Base-by-base conservation (phyloP, 2,329 filamentous ascomycete species). In the Pseudogymnoascus sp. region DNA sequence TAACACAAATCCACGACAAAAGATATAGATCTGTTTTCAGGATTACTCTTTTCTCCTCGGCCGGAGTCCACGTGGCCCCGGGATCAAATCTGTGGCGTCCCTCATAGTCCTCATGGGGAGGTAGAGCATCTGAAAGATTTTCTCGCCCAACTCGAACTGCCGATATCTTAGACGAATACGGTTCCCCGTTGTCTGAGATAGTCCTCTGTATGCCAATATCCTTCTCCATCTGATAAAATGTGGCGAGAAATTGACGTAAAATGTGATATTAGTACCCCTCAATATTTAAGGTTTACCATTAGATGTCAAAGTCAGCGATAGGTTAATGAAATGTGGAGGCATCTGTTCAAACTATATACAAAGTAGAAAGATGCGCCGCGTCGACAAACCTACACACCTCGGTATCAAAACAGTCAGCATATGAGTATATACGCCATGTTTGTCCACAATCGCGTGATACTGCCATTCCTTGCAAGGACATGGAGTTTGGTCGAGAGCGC, bases 11-110 rank as follows among this genome's bases (percentile, higher is more conserved):
- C 75, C 76, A 78, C 21, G 71, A 70, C 33, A 80, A 68, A 4
- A 80, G 72, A 19, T 70, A 73, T 4, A 77, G 31, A 64, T 80
- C 79, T 0, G 76, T 79, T 76, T 85, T 87, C 53, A 81, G 74
- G 26, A 87, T 78, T 2, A 85, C 74, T 11, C 70, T 75, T 66
- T 74, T 79, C 73, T 87, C 85, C 68, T 88, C 85, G 35, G 78
- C 77, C 2, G 77, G 72, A 14, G 81, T 80, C 85, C 85, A 88
- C 50, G 77, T 72, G 59, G 78, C 81, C 0, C 75, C 69, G 0
- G 80, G 79, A 66, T 83, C 80, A 67, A 77, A 83, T 56, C 79
- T 75, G 70, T 82, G 80, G 8, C 73, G 69, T 1, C 81, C 79
- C 67, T 83, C 81, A 65, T 81, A 82, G 4, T 69, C 69, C 62